Conservation (phyloP, 2,329 filamentous ascomycete species). For the Cladorrhinum sp. region DNA sequence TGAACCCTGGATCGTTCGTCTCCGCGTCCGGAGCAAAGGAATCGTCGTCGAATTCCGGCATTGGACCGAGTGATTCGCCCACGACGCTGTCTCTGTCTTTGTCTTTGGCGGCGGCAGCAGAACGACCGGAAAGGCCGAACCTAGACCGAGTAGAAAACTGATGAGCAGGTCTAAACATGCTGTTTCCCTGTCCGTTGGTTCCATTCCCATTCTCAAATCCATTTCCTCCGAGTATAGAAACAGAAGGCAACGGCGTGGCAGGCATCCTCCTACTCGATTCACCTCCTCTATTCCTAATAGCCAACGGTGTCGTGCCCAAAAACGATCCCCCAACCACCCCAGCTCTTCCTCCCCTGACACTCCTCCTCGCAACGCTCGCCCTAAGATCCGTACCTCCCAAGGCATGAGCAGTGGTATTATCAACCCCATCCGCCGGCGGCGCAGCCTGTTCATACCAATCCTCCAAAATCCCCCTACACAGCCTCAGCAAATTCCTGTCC, state of each 20-base stretch:
- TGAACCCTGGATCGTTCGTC: slow-evolving; percentile 23
- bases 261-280: neutral
- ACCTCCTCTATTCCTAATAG: neutral
- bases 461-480: slow-evolving; percentile 23
- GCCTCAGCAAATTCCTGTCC: slow-evolving; percentile 26
- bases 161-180: neutral
- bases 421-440: slow-evolving; percentile 13
- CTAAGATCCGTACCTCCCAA: neutral
- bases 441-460: slow-evolving; percentile 29
- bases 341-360: neutral
- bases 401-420: neutral
- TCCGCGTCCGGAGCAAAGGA: slow-evolving; percentile 16
- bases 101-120: too few species aligned
- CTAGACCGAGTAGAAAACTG: neutral
- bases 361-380: slow-evolving; percentile 2
- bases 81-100: too few species aligned
- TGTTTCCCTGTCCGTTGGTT: neutral
- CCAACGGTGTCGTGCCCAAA: neutral
- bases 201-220: too few species aligned
- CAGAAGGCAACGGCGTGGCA: neutral
- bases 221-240: neutral
- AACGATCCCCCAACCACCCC: neutral
- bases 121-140: too few species aligned
- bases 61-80: slow-evolving; percentile 19
- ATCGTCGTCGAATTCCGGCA: slow-evolving; percentile 28